Percentiles rank a stretch among this genome's conserved stretches.
Conservation (phyloP, 2,329 filamentous ascomycete species). For the Ilyonectria destructans region DNA sequence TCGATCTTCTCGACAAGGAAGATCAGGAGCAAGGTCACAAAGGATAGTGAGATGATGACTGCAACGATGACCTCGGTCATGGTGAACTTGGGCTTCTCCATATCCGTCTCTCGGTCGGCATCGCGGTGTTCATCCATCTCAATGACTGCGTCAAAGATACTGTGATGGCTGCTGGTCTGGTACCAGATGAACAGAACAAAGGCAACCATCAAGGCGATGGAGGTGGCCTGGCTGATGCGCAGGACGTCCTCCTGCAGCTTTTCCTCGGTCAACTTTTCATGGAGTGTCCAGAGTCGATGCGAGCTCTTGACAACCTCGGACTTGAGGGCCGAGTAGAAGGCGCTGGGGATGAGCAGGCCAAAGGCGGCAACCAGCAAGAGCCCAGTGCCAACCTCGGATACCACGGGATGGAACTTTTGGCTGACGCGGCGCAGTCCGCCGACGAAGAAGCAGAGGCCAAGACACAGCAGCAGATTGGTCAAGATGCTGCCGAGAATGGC, state of each 20-base stretch:
- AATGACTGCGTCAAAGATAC: constrained; percentile 74
- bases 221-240: constrained; percentile 74
- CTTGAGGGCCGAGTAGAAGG: constrained; percentile 57
- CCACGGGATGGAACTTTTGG: constrained; percentile 75
- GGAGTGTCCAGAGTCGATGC: constrained; percentile 38
- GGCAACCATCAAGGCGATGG: constrained; percentile 74
- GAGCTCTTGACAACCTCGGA: constrained; percentile 45
- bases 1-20: constrained; percentile 79
- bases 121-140: constrained; percentile 66
- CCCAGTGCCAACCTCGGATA: constrained; percentile 79
- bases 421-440: constrained; percentile 74
- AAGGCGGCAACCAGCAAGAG: constrained; percentile 73
- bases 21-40: constrained; percentile 77
- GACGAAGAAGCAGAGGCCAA: constrained; percentile 78
- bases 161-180: constrained; percentile 76
- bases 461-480: constrained; percentile 77
- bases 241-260: constrained; percentile 65
- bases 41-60: constrained; percentile 69
- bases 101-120: constrained; percentile 71
- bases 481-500: constrained; percentile 80
- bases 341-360: constrained; percentile 55
- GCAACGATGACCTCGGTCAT: constrained; percentile 76
- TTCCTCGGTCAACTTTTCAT: constrained; percentile 51
- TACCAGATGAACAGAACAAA: constrained; percentile 73
- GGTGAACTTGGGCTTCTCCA: constrained; percentile 75